Conservation (phyloP, 495 filamentous ascomycete genomes). For the Xylaria nigripes region DNA sequence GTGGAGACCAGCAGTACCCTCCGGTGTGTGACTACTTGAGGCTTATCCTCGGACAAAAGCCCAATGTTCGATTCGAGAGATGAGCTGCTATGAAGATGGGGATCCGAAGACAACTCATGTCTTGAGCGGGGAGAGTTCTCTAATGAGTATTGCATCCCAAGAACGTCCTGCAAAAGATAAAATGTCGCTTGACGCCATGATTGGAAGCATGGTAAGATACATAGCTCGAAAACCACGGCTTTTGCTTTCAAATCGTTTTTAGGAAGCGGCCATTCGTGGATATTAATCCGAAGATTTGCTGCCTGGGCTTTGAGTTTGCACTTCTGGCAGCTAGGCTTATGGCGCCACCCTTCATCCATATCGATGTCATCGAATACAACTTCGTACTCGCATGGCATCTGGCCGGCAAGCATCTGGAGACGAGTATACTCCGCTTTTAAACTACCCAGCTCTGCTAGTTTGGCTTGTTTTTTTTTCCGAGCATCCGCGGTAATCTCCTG, state of each 20-base stretch:
- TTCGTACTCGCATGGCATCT: conserved; percentile 27
- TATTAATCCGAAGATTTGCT: conserved; percentile 34
- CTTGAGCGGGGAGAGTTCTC: neutral
- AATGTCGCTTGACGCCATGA: conserved; percentile 49
- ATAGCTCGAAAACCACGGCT: conserved; percentile 51
- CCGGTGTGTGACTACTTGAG: conserved; percentile 37
- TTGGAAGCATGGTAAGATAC: conserved; percentile 34
- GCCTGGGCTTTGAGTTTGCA: conserved; percentile 24
- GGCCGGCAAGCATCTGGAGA: conserved; percentile 21
- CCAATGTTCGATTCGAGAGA: conserved; percentile 9
- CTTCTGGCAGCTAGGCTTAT: conserved; percentile 24
- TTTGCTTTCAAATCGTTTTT: conserved; percentile 25
- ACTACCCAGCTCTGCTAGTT: conserved; percentile 34
- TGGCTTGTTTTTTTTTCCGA: conserved; percentile 23
- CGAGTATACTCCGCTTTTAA: conserved; percentile 28
- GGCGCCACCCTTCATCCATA: neutral
- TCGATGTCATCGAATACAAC: conserved; percentile 8
- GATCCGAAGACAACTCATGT: neutral
- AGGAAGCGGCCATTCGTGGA: conserved; percentile 59
- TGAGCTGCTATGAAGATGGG: neutral
- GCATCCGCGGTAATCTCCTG: conserved; percentile 35
- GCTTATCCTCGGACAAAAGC: conserved; percentile 40
- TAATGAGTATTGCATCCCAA: conserved; percentile 15
- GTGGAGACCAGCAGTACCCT: conserved; percentile 11
- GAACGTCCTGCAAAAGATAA: conserved; percentile 34